These are phyloP conservation scores for Geotrichum australiense DNA, from an alignment of 1,139 yeast genomes.

Conservation along the genomic window DNA sequence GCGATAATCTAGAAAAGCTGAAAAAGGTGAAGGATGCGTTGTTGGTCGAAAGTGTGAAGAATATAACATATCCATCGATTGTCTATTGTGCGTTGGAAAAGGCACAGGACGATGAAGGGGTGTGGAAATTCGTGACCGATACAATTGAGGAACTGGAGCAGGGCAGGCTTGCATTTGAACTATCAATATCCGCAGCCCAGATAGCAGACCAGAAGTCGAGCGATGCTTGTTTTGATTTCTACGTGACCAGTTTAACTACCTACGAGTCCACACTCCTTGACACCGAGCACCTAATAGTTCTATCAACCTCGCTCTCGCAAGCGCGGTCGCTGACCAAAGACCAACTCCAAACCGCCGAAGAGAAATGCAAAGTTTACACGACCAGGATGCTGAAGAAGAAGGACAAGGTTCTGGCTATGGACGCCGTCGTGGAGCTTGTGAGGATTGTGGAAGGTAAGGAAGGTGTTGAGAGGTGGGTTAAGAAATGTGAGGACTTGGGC, in stretches of 20 bases:
- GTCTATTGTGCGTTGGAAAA: neutral
- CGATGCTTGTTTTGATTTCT: conserved; percentile 1
- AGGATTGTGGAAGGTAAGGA: too few species aligned
- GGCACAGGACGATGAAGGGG: conserved; percentile 16
- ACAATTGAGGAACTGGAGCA: neutral
- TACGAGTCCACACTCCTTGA: conserved; percentile 1
- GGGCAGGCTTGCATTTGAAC: neutral
- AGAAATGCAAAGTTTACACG: neutral
- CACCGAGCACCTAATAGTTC: neutral
- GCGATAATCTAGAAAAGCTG: neutral
- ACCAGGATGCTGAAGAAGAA: neutral
- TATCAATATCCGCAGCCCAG: conserved; percentile 1
- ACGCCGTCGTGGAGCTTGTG: too few species aligned
- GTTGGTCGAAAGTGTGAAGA: neutral
- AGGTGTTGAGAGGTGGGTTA: too few species aligned
- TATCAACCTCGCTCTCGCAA: neutral
- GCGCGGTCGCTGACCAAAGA: neutral
- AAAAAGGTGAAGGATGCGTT: neutral
- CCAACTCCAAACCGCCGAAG: neutral
- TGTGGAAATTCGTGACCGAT: neutral
- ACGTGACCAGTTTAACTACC: neutral
- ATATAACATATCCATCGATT: neutral
- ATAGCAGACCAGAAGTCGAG: neutral
- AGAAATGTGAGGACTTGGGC: too few species aligned
- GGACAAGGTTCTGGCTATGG: too few species aligned